Base-by-base conservation (phyloP, 2,329 filamentous ascomycete species). In the Fusarium sacchari region DNA sequence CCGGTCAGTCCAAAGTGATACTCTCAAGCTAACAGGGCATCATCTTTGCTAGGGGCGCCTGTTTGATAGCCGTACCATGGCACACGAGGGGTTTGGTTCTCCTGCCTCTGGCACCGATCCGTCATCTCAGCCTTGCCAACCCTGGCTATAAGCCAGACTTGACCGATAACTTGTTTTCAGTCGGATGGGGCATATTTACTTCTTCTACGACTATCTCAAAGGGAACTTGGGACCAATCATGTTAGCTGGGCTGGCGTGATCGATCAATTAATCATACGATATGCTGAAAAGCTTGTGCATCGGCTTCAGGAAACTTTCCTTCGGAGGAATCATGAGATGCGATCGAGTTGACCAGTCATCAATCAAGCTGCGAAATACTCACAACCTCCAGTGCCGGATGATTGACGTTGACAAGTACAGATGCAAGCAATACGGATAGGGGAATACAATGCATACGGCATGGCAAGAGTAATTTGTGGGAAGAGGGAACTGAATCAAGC, bases 231-330 rank as follows among this genome's bases (percentile, higher is more conserved):
- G 39, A 55, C 75, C 67, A 73, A 70, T 74, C 66, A 64, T 42
- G 22, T 50, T 40, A 22, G n/a, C 37, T 37, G 32, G 37, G 52
- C 72, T 77, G 72, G 73, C 67, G 66, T 78, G 73, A 77, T 74
- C 39, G 60, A 76, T 74, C 76, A 72, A 77, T 76, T 37, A 62
- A 76, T 76, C 76, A 74, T 78, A 78, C 72, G 73, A 78, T 78
- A 71, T 65, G 59, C 68, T 74, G 24, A 20, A 44, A 60, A 55
- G 46, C 61, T 61, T 60, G 62, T 47, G 30, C 39, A 24, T 69
- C 59, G 56, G 56, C 28, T 62, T 50, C 34, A 64, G 44, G 30
- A 36, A 42, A 59, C 52, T 64, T 56, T 62, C 55, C 57, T 60
- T 53, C 14, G 46, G 37, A 52, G n/a, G 34, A 63, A 47, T 65